Percentiles rank a stretch among this genome's conserved stretches.
Conservation (phyloP, 768 basidiomycete species). For the Omphalotus guepiniiformis region DNA sequence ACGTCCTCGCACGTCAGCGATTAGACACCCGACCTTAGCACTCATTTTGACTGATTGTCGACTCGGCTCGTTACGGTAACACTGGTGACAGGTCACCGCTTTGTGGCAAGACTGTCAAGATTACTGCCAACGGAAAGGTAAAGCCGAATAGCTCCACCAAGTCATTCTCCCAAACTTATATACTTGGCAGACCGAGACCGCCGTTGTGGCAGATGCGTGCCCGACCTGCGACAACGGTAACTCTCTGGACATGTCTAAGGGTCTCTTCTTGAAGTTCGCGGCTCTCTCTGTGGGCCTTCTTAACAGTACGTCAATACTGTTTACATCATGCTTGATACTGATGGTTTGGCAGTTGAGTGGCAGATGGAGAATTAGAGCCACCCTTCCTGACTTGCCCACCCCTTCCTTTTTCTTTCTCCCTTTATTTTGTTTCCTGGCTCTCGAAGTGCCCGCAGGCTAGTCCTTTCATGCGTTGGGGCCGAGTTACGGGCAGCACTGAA, state of each 20-base stretch:
- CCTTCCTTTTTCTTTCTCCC: not conserved
- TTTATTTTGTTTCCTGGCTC: not conserved
- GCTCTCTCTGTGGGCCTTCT: slow-evolving; percentile 47
- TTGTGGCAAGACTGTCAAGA: slow-evolving; percentile 62
- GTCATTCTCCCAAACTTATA: no score
- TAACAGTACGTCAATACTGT: slow-evolving; percentile 40
- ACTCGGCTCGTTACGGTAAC: slow-evolving; percentile 50
- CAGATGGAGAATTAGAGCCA: no score
- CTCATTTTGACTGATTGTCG: slow-evolving; percentile 25
- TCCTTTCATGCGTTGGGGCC: slow-evolving; percentile 6
- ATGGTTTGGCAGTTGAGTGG: slow-evolving; percentile 1
- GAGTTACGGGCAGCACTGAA: not conserved
- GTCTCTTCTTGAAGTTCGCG: slow-evolving; percentile 61
- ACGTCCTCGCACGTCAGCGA: slow-evolving; percentile 13
- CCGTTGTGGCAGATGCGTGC: slow-evolving; percentile 75
- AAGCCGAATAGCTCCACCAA: no score
- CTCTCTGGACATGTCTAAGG: slow-evolving; percentile 72
- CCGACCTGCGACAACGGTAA: slow-evolving; percentile 65
- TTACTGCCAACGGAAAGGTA: slow-evolving; percentile 56
- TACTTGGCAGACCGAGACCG: slow-evolving; percentile 45
- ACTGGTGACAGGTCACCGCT: slow-evolving; percentile 40
- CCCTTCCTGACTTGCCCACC: not conserved
- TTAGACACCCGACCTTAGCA: not conserved
- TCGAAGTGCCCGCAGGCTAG: slow-evolving; percentile 7
- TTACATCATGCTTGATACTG: not conserved